A percentile compares a stretch with the other conserved stretches of the same genome.
Evolutionary conservation across 2,329 filamentous ascomycete genomes (phyloP).

Genomic region (Ascosphaera aggregata): DNA sequence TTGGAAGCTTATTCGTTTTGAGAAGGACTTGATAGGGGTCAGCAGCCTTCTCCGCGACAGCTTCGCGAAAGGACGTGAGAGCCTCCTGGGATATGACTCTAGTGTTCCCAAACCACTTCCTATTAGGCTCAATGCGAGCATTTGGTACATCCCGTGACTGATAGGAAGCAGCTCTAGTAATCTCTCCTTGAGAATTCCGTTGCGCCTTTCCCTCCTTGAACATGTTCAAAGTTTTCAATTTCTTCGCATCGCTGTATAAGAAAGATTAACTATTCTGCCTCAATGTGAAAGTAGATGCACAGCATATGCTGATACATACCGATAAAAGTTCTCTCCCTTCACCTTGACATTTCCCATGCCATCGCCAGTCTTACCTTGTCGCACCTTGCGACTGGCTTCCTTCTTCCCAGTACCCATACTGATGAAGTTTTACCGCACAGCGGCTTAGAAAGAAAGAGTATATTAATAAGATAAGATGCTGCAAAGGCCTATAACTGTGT

Average conservation of each 20-base stretch:
- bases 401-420: conserved; percentile 83
- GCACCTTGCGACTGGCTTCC: conserved; percentile 57
- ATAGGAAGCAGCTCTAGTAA: conserved; percentile 62
- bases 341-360: conserved; percentile 77
- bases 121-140: conserved; percentile 81
- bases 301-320: conserved; percentile 23
- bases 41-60: conserved; percentile 70
- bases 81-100: conserved; percentile 77
- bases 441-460: conserved; percentile 11
- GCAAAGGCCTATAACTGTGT: not conserved
- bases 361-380: conserved; percentile 66
- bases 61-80: conserved; percentile 64
- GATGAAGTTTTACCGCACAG: conserved; percentile 8
- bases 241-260: conserved; percentile 42
- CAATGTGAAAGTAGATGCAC: conserved; percentile 3
- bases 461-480: conserved; percentile 8
- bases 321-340: conserved; percentile 98
- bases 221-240: conserved; percentile 72
- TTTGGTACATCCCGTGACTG: conserved; percentile 62
- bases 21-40: conserved; percentile 90
- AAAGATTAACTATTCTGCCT: not conserved
- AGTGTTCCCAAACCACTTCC: conserved; percentile 96
- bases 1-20: conserved; percentile 90
- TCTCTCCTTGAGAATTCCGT: conserved; percentile 60
- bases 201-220: conserved; percentile 68